phyloP scores from a whole-genome alignment of 164 flowering plant genomes.

The Santalum album region DNA sequence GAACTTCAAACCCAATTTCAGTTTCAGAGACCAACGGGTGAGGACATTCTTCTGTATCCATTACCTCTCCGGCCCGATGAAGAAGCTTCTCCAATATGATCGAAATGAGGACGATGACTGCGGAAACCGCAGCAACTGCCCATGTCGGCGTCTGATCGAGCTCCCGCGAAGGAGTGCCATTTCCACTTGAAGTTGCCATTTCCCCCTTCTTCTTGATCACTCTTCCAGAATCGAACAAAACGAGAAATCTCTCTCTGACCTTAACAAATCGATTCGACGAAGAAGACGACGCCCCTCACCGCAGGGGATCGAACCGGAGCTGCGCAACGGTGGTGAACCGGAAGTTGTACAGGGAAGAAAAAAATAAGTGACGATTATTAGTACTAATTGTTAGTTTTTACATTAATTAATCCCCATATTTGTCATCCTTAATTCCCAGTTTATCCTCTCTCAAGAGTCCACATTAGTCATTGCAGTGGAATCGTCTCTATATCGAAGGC shows the following conservation, averaged over 20 bases:
- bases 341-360: background rate
- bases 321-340: background rate
- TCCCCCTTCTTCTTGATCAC: constrained; percentile 29
- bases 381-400: background rate
- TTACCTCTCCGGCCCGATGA: constrained; percentile 39
- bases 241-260: no score
- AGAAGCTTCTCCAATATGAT: constrained; percentile 39
- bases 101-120: constrained; percentile 41
- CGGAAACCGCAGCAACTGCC: constrained; percentile 54
- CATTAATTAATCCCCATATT: background rate
- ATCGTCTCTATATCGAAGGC: no score
- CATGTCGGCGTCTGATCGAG: constrained; percentile 65
- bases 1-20: no score
- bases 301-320: background rate
- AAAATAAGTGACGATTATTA: background rate
- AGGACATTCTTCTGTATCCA: background rate
- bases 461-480: no score
- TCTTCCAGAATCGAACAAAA: no score
- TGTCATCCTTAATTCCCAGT: background rate
- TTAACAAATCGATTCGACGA: no score
- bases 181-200: constrained; percentile 19
- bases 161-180: constrained; percentile 22
- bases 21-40: background rate
- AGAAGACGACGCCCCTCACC: no score
- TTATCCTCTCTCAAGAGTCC: no score